These are phyloP conservation scores for Scheffersomyces segobiensis DNA, from an alignment of 1,139 yeast species.

Conservation along the genomic window DNA sequence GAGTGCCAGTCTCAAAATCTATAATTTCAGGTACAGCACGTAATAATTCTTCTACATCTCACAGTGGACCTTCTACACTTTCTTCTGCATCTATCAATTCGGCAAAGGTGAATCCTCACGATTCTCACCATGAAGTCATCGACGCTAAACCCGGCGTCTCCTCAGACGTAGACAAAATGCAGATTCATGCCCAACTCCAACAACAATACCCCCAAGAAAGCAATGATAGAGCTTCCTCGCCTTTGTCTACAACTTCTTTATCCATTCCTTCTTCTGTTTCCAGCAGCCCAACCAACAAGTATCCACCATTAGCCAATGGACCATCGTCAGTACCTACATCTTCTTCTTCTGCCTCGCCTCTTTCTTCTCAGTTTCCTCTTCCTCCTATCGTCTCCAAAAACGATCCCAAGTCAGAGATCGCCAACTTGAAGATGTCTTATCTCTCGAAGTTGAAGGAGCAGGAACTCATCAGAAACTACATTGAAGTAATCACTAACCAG, in stretches of 20 bases:
- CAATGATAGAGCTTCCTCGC: background rate
- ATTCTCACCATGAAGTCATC: background rate
- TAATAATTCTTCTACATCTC: background rate
- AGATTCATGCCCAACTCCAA: slow-evolving; percentile 5
- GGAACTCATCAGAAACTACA: slow-evolving; percentile 45
- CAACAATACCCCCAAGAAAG: slow-evolving; percentile 5
- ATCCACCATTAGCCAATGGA: background rate
- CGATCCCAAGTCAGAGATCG: slow-evolving; percentile 18
- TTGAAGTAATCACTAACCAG: slow-evolving; percentile 46
- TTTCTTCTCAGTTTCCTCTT: slow-evolving; percentile 10
- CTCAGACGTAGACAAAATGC: background rate
- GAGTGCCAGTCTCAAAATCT: background rate
- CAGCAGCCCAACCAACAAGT: background rate
- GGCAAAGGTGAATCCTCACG: background rate
- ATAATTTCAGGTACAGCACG: background rate
- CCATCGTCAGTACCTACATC: background rate
- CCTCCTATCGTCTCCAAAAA: slow-evolving; percentile 12
- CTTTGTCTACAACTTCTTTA: background rate
- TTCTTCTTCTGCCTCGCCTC: slow-evolving; percentile 1
- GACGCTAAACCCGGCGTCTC: background rate
- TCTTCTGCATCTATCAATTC: background rate
- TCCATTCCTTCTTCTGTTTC: background rate
- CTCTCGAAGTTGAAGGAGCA: slow-evolving; percentile 46
- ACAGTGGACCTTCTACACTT: background rate
- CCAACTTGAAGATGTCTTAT: slow-evolving; percentile 33